phyloP scores from a whole-genome alignment of 108 stramenopile genomes.

The Mediolabrus comicus region DNA sequence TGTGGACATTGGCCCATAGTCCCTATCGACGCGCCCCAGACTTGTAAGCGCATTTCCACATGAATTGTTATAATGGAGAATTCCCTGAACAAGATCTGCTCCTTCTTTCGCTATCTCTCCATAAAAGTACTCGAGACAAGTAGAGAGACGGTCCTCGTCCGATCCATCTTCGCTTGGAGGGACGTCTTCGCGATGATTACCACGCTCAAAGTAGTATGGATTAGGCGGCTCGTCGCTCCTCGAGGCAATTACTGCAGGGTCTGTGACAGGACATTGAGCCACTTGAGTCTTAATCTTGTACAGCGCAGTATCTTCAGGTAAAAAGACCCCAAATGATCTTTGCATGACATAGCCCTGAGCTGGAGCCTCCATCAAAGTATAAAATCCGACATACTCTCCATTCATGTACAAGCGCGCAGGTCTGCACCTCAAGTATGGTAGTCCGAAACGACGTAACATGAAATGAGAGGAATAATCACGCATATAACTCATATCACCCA shows the following conservation, averaged over 20 bases:
- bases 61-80: neutral
- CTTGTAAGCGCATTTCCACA: neutral
- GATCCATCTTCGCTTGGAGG: neutral
- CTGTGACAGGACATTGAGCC: neutral
- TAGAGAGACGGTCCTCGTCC: neutral
- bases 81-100: neutral
- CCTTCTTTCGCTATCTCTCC: neutral
- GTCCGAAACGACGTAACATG: constrained; percentile 8
- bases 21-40: neutral
- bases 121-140: neutral
- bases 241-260: neutral
- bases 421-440: constrained; percentile 13
- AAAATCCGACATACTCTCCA: constrained; percentile 12
- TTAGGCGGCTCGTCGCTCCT: neutral
- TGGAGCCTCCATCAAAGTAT: constrained; percentile 14
- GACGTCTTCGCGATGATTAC: neutral
- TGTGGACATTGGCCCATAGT: neutral
- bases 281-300: neutral
- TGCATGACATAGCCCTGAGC: constrained; percentile 18
- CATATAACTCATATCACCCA: neutral
- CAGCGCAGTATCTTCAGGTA: constrained; percentile 3
- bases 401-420: constrained; percentile 16
- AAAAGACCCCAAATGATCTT: constrained; percentile 3
- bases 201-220: neutral
- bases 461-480: constrained; percentile 10